Evolutionary conservation across 1,284 basidiomycete genomes (phyloP).

Genomic region (Irpex rosettiformis): DNA sequence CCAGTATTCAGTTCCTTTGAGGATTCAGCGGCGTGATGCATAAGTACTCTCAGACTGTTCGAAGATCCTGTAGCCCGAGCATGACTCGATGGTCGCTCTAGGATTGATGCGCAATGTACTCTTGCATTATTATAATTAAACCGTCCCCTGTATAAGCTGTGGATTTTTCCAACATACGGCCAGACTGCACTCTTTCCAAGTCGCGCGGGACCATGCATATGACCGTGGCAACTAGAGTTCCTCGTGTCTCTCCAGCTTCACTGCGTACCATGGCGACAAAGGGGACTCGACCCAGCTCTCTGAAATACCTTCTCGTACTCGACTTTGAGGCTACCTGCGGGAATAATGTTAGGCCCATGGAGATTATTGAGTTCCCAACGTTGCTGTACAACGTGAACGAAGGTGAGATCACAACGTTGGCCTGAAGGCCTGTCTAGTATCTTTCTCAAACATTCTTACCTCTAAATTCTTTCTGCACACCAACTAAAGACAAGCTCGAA

Average conservation of each 20-base stretch:
- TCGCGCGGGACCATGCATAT: too few species aligned
- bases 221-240: not conserved
- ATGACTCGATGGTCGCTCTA: too few species aligned
- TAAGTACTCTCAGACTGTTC: too few species aligned
- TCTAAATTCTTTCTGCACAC: not conserved
- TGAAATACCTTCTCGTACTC: constrained; percentile 28
- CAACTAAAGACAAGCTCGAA: constrained; percentile 20
- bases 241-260: not conserved
- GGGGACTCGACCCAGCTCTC: not conserved
- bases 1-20: too few species aligned
- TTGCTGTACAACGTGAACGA: constrained; percentile 29
- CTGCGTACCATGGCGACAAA: constrained; percentile 3
- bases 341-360: constrained; percentile 21
- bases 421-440: not conserved
- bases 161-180: too few species aligned
- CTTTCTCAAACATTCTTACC: not conserved
- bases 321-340: constrained; percentile 35
- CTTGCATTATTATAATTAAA: too few species aligned
- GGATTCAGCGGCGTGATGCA: too few species aligned
- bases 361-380: constrained; percentile 34
- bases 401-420: not conserved
- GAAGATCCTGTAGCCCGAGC: too few species aligned
- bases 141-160: too few species aligned
- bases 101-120: too few species aligned
- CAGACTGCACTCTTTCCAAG: too few species aligned